phyloP scores from a whole-genome alignment of 2,329 filamentous ascomycete genomes.

The Orbilia oligospora region DNA sequence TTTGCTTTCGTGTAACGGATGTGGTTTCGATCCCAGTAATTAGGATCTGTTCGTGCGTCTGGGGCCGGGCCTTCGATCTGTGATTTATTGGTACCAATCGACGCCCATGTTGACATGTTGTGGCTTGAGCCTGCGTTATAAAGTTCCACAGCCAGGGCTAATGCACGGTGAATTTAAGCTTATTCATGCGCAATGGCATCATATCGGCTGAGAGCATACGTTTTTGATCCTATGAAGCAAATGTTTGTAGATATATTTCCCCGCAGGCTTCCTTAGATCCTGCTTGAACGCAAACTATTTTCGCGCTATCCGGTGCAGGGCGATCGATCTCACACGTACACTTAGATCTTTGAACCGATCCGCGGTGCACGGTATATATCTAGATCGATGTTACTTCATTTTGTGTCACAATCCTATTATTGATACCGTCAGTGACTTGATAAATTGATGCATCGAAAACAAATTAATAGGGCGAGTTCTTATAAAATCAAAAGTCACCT shows the following conservation, averaged over 20 bases:
- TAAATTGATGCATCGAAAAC: too few species aligned
- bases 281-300: too few species aligned
- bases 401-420: too few species aligned
- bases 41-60: neutral
- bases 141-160: neutral
- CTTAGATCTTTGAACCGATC: too few species aligned
- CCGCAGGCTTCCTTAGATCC: neutral
- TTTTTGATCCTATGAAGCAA: neutral
- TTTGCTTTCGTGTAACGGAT: neutral
- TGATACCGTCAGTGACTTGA: too few species aligned
- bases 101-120: neutral
- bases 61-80: neutral
- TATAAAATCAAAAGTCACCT: neutral
- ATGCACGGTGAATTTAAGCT: conserved; percentile 5
- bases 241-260: neutral
- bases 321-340: too few species aligned
- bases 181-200: neutral
- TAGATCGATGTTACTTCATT: too few species aligned
- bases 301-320: too few species aligned
- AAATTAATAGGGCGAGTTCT: neutral
- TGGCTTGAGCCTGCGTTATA: neutral
- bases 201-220: neutral
- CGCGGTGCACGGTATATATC: too few species aligned
- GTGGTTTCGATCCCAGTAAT: neutral
- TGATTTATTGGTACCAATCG: neutral